Evolutionary conservation across 257 asterid species (phyloP).

Genomic region (Ocimum tenuiflorum): DNA sequence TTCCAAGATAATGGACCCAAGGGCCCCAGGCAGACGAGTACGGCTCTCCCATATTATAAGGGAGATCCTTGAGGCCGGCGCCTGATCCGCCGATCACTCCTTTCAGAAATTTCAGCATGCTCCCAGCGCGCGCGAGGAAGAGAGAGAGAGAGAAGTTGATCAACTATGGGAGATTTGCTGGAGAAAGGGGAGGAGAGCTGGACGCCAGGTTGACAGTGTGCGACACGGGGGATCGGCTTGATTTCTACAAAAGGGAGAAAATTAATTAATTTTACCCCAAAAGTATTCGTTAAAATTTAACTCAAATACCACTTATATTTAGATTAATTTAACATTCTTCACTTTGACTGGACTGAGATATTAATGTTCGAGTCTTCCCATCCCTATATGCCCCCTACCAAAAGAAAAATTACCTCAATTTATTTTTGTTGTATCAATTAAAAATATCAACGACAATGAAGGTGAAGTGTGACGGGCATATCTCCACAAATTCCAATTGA

Average conservation of each 20-base stretch:
- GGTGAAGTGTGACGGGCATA: too few species aligned
- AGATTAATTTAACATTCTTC: too few species aligned
- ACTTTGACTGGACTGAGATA: too few species aligned
- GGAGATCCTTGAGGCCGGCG: slow-evolving; percentile 90
- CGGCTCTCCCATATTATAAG: slow-evolving; percentile 92
- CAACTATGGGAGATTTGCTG: slow-evolving; percentile 25
- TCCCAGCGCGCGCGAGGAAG: slow-evolving; percentile 24
- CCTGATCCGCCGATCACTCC: slow-evolving; percentile 96
- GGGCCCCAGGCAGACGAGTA: slow-evolving; percentile 97
- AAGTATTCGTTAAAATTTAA: too few species aligned
- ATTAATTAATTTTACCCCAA: too few species aligned
- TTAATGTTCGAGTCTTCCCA: too few species aligned
- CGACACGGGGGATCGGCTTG: slow-evolving; percentile 21
- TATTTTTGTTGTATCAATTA: too few species aligned
- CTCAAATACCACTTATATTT: too few species aligned
- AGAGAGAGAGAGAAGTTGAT: slow-evolving; percentile 5
- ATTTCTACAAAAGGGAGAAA: not conserved
- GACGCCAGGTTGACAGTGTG: slow-evolving; percentile 20
- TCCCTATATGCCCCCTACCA: too few species aligned
- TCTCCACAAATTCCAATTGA: too few species aligned
- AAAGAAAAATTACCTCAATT: too few species aligned
- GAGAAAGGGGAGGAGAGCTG: slow-evolving; percentile 25
- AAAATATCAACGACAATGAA: too few species aligned
- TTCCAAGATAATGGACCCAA: slow-evolving; percentile 89
- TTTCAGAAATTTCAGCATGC: slow-evolving; percentile 83